Percentiles rank a stretch among this genome's conserved stretches.
Evolutionary conservation across 257 asterid genomes (phyloP).

Genomic region (Nicotiana paniculata): DNA sequence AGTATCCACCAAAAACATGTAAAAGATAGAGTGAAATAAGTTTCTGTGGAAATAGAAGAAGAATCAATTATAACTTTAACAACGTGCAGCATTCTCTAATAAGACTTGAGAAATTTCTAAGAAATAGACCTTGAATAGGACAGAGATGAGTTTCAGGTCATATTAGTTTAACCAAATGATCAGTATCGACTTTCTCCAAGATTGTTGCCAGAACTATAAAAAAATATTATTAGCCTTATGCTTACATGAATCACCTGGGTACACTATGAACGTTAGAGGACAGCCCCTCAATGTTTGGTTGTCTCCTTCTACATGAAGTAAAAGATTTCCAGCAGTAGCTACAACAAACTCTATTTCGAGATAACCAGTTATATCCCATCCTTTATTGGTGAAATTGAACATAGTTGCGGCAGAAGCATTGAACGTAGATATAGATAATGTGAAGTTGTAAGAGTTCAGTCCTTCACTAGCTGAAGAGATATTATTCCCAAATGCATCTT

Average conservation of each 20-base stretch:
- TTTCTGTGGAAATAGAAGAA: not conserved
- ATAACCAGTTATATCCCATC: conserved; percentile 54
- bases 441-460: conserved; percentile 29
- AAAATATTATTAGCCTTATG: not conserved
- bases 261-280: conserved; percentile 58
- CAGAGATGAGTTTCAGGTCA: not conserved
- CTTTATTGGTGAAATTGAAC: conserved; percentile 37
- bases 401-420: conserved; percentile 38
- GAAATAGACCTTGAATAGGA: not conserved
- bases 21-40: not conserved
- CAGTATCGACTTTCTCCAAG: not conserved
- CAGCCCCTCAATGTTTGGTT: conserved; percentile 60
- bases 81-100: not conserved
- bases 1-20: not conserved
- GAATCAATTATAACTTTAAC: not conserved
- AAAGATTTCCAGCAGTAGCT: conserved; percentile 55
- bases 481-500: conserved; percentile 89
- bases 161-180: not conserved
- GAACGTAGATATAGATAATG: conserved; percentile 28
- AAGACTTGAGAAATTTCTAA: not conserved
- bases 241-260: conserved; percentile 53
- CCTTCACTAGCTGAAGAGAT: conserved; percentile 44
- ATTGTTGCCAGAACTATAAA: not conserved
- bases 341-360: conserved; percentile 45
- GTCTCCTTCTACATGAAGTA: conserved; percentile 51